Evolutionary conservation across 495 filamentous ascomycete genomes (phyloP), one percentile per base, ranked within the genome.

Genomic region (Hypoxylon subgilvum): DNA sequence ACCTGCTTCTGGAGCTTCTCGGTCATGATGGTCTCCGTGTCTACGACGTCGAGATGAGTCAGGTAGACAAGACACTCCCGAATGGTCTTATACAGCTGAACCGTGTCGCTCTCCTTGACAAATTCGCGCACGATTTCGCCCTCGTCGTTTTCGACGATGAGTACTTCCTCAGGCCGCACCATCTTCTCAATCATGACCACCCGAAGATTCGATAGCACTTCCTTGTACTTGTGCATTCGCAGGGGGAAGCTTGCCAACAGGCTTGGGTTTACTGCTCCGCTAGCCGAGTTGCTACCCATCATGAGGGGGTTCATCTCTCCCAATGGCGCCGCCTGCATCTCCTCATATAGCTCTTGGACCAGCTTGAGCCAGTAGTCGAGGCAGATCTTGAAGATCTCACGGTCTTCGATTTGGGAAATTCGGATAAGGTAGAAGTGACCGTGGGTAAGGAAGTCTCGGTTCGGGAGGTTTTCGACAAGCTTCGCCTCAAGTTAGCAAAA

Each of bases 181-280:
- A 99, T 97, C 75, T 96, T 96, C 78, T 99, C 94, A 59, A 99
- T 97, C 94, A 99, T 99, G 34, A 99, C 94, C 32, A 90, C 87
- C 52, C 94, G 87, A 39, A 99, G 80, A 69, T 96, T 96, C 6
- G 92, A 91, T 14, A 99, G 77, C 10, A 99, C 88, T 63, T 96
- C 91, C 56, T 86, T 86, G 70, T 97, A 99, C 73, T 96, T 96
- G 78, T 99, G 93, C 77, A 97, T 97, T 25, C 95, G 85, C 17
- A 99, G 80, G 16, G 95, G 92, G 66, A 92, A 95, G 71, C 89
- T 93, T 57, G 82, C 84, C 42, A 97, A 79, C 8, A 92, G 77
- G 31, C 75, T 83, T 1, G 94, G 93, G 72, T 96, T 88, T 30
- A 90, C 86, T 0, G 93, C 93, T 22, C 92, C 92, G 34, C 74